Evolutionary conservation across 306 rosid species (phyloP).

Genomic region (Parietaria judaica): DNA sequence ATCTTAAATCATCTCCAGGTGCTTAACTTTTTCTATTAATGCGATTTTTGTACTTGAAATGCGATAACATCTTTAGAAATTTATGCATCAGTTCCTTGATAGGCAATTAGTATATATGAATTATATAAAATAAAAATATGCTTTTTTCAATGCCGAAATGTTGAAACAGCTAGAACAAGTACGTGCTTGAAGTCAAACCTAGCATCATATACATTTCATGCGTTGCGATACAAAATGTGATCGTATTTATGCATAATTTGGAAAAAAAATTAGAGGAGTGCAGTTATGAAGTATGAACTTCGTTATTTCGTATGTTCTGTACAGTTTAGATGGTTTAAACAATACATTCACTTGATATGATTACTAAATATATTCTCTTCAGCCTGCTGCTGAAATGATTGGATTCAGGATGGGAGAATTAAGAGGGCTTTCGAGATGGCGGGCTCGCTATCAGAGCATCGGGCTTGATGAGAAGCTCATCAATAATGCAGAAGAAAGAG

Average conservation of each 20-base stretch:
- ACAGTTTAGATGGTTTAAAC: background rate
- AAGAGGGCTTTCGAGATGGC: constrained; percentile 94
- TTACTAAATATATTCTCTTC: constrained; percentile 18
- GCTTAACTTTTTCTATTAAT: background rate
- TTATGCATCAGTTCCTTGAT: background rate
- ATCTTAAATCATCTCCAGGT: constrained; percentile 96
- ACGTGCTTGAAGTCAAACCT: background rate
- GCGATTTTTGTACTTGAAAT: background rate
- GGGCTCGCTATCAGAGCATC: constrained; percentile 62
- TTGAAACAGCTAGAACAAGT: background rate
- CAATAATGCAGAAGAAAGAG: constrained; percentile 68
- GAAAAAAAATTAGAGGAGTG: no score
- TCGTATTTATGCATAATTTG: background rate
- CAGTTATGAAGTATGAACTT: no score
- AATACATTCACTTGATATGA: background rate
- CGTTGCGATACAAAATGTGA: background rate
- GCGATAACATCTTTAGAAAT: background rate
- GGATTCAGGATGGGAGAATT: constrained; percentile 94
- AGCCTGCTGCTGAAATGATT: constrained; percentile 95
- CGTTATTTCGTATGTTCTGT: no score
- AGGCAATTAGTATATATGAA: background rate
- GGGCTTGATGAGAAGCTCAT: constrained; percentile 86
- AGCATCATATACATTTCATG: background rate
- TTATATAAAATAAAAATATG: constrained; percentile 1
- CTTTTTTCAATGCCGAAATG: background rate